phyloP scores from a whole-genome alignment of 2,329 filamentous ascomycete genomes.

The Xylariales sp. region DNA sequence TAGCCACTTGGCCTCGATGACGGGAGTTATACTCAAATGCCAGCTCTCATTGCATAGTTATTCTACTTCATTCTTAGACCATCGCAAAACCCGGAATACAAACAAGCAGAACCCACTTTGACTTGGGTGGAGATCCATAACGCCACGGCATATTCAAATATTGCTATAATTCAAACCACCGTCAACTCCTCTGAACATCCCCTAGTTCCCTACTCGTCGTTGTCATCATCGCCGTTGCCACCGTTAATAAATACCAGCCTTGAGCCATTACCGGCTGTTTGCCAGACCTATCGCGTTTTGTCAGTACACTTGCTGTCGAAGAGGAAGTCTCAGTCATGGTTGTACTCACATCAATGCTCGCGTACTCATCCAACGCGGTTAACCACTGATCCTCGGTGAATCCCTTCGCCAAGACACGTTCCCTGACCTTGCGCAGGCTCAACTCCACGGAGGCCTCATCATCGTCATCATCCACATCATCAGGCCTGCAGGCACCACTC shows the following conservation, averaged over 20 bases:
- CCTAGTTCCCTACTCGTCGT: conserved; percentile 41
- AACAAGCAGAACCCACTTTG: no score
- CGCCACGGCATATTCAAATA: conserved; percentile 1
- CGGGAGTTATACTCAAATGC: no score
- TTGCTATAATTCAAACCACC: neutral
- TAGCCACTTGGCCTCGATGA: no score
- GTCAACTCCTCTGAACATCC: no score
- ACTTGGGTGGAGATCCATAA: neutral
- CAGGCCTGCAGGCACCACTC: conserved; percentile 77
- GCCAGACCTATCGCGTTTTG: conserved; percentile 59
- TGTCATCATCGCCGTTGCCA: conserved; percentile 46
- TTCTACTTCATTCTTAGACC: no score
- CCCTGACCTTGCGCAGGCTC: conserved; percentile 81
- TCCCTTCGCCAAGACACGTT: conserved; percentile 90
- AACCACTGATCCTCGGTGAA: conserved; percentile 94
- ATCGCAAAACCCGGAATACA: no score
- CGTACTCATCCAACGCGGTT: conserved; percentile 83
- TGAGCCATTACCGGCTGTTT: conserved; percentile 67
- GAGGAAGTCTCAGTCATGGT: neutral
- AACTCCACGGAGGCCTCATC: conserved; percentile 57
- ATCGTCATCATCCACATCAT: conserved; percentile 51
- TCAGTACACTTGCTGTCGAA: conserved; percentile 30
- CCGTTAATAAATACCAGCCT: conserved; percentile 67
- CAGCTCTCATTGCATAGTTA: no score
- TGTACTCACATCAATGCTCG: conserved; percentile 76